A percentile compares a stretch with the other conserved stretches of the same genome.
Evolutionary conservation across 352 stramenopile species (phyloP).

Genomic region (Globisporangium splendens): DNA sequence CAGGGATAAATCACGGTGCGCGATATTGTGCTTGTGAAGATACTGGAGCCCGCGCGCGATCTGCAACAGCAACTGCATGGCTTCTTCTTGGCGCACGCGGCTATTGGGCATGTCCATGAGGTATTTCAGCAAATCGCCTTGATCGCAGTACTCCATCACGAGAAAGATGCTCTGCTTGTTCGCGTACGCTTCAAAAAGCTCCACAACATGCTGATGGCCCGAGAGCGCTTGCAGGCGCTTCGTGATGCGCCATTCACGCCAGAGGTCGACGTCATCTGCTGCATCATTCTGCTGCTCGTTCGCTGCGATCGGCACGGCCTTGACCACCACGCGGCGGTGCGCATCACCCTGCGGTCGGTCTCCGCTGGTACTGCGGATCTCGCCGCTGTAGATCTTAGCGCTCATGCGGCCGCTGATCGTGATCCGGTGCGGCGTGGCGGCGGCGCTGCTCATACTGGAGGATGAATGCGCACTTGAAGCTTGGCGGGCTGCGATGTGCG

Average conservation of each 20-base stretch:
- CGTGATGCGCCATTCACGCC: constrained; percentile 17
- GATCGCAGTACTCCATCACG: constrained; percentile 14
- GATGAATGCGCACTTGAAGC: not conserved
- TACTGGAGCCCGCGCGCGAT: constrained; percentile 9
- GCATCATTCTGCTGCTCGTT: not conserved
- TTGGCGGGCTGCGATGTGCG: not conserved
- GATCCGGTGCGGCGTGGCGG: constrained; percentile 6
- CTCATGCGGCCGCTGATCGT: constrained; percentile 19
- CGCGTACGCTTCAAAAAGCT: constrained; percentile 8
- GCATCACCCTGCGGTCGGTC: not conserved
- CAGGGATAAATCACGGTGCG: constrained; percentile 60
- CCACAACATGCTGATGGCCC: constrained; percentile 11
- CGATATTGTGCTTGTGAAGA: constrained; percentile 21
- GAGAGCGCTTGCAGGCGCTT: constrained; percentile 14
- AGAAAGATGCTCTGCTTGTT: constrained; percentile 13
- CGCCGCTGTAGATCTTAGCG: constrained; percentile 17
- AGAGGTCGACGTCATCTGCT: constrained; percentile 3
- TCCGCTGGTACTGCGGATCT: not conserved
- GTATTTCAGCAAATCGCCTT: constrained; percentile 13
- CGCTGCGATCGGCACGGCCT: constrained; percentile 12
- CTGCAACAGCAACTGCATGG: constrained; percentile 11
- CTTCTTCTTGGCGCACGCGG: not conserved
- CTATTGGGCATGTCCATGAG: constrained; percentile 7
- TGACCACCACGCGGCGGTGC: constrained; percentile 9
- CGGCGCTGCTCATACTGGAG: not conserved